Conservation (phyloP, 371 early-diverging fungal species). For the Capillidium rhysosporum region DNA sequence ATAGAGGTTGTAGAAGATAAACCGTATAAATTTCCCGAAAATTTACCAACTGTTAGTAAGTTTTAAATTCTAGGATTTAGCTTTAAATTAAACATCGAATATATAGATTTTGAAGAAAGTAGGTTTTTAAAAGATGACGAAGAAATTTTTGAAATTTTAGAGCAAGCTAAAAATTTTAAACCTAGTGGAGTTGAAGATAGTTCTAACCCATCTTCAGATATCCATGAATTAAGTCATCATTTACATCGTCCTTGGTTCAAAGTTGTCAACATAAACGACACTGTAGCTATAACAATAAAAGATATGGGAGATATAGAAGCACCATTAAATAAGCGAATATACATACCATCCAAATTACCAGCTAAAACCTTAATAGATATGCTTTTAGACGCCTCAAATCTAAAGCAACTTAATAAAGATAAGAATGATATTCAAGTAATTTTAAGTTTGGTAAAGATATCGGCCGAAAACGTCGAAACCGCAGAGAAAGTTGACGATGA, state of each 20-base stretch:
- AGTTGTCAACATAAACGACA: background rate
- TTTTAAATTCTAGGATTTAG: background rate
- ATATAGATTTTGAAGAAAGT: background rate
- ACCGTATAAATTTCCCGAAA: too few relatives aligned
- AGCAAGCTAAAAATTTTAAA: background rate
- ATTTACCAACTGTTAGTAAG: background rate
- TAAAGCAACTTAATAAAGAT: background rate
- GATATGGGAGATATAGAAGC: background rate
- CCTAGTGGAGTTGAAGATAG: background rate
- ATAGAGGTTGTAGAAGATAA: too few relatives aligned
- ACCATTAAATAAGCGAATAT: background rate
- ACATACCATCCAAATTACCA: background rate
- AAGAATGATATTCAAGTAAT: background rate
- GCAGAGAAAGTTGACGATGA: background rate
- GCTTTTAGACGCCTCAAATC: background rate
- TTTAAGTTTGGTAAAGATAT: background rate
- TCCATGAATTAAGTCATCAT: slow-evolving; percentile 2
- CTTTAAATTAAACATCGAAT: background rate
- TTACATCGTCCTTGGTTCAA: slow-evolving; percentile 4
- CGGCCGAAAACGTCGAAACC: background rate
- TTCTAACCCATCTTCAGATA: background rate
- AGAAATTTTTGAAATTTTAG: slow-evolving; percentile 3
- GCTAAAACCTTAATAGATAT: background rate
- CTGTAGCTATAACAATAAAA: background rate
- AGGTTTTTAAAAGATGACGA: background rate